Evolutionary conservation across 2,329 filamentous ascomycete genomes (phyloP), one percentile per base, ranked within the genome.

Genomic region (Geosmithia flava): DNA sequence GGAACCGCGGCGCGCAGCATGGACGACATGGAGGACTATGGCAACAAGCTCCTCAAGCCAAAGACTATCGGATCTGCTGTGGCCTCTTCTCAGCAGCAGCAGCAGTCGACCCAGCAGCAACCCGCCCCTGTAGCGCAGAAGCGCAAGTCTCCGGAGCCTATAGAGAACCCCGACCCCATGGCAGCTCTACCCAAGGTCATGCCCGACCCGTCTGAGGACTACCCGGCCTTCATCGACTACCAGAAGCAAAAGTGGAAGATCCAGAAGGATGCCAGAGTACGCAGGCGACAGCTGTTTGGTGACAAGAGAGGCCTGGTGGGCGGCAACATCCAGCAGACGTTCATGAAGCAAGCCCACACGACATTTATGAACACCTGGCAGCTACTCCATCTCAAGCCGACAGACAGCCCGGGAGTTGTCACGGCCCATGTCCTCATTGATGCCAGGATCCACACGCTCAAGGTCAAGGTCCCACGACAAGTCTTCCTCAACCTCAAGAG

Each of bases 201-300:
- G 85, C 91, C 93, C 1, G 78, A 77, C 20, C 85, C 93, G 19
- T 86, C 81, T 0, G 81, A 93, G 45, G 85, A 98, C 63, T 99
- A 99, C 56, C 70, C 80, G 17, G 87, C 80, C 0, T 98, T 95
- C 71, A 64, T 99, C 47, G 76, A 85, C 59, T 97, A 97, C 59
- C 93, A 98, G 62, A 99, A 99, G 66, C 81, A 90, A 68, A 98
- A 98, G 66, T 99, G 93, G 93, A 96, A 91, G 69, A 84, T 97
- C 39, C 93, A 99, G 62, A 95, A 89, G 59, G 85, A 95, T 62
- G 89, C 91, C 33, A 81, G 93, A 20, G 75, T 83, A 51, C 82
- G 91, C 42, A 78, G 94, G 53, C 80, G 91, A 45, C 93, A 98
- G 62, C 72, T 98, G 1, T 98, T 98, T 58, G 93, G 93, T 51